Conservation (phyloP, 257 asterid species). For the Fraxinus americana region DNA sequence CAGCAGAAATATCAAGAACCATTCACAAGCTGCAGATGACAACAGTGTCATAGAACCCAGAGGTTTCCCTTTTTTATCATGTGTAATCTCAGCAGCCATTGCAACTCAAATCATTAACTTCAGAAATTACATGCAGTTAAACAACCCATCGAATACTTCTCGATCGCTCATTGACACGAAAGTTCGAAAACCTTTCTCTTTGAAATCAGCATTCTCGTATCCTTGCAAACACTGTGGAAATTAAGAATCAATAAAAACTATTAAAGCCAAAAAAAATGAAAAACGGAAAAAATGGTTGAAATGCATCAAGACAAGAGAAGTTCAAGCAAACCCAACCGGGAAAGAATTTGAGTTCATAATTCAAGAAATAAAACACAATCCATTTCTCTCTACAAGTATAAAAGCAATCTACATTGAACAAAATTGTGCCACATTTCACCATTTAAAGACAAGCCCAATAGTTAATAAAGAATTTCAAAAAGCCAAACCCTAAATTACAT, state of each 20-base stretch:
- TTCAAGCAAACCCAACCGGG: background rate
- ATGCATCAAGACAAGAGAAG: background rate
- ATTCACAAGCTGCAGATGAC: conserved; percentile 85
- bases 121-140: conserved; percentile 40
- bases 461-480: background rate
- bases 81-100: conserved; percentile 60
- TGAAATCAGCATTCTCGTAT: conserved; percentile 20
- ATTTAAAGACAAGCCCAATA: background rate
- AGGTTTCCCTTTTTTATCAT: conserved; percentile 38
- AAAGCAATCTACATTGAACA: background rate
- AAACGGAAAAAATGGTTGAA: background rate
- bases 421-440: background rate
- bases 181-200: background rate
- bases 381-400: background rate
- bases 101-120: conserved; percentile 30
- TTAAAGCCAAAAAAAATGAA: background rate
- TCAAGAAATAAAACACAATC: background rate
- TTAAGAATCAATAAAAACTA: background rate
- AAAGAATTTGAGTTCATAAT: background rate
- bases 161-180: conserved; percentile 31
- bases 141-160: conserved; percentile 28
- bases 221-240: background rate
- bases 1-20: conserved; percentile 77
- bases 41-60: conserved; percentile 53
- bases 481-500: background rate